Evolutionary conservation across 768 basidiomycete genomes (phyloP), one percentile per base, ranked within the genome.

Genomic region (Ramaria sp.): DNA sequence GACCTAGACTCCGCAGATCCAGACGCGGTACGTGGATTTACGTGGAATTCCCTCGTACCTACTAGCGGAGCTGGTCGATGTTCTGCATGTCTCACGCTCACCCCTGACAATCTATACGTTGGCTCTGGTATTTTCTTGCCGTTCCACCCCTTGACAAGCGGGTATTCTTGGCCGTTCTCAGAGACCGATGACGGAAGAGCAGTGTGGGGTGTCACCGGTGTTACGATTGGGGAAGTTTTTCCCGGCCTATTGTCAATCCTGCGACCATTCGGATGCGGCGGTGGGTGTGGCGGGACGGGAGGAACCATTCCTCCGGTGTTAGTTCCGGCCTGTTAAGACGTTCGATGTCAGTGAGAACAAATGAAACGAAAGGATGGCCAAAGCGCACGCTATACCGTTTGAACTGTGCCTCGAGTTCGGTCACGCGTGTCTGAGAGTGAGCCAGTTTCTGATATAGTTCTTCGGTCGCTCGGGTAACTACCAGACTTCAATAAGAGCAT

Each of bases 131-230:
- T 16, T 12, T 41, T 2, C 18, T 22, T 2, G 20, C 16, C 39
- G 8, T 22, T 22, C 39, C 39, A 41, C 15, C 6, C 5, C 20
- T 41, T 41, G 20, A 47, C 45, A 37, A 50, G 36, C 28, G 48
- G 48, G 34, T n/a, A 34, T 32, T 50, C 48, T 7, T 32, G 30
- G 28, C 15, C 48, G 7, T 16, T 30, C 18, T 50, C 48, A 6
- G 48, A 50, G 18, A 34, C n/a, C 5, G 48, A 32, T 1, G 48
- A 50, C 8, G 34, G 48, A 34, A 32, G 28, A 37, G 30, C 34
- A 15, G 48, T 50, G 20, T 50, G 48, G 4, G 48, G 48, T 15
- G 48, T 50, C 30, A 50, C 24, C 18, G 48, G 48, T n/a, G 48
- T 34, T 7, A 28, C 9, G 3, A 27, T 15, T 30, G 48, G 48